These are phyloP conservation scores for Pichia nanzhaoensis DNA, from an alignment of 805 yeast genomes.

Conservation along the genomic window DNA sequence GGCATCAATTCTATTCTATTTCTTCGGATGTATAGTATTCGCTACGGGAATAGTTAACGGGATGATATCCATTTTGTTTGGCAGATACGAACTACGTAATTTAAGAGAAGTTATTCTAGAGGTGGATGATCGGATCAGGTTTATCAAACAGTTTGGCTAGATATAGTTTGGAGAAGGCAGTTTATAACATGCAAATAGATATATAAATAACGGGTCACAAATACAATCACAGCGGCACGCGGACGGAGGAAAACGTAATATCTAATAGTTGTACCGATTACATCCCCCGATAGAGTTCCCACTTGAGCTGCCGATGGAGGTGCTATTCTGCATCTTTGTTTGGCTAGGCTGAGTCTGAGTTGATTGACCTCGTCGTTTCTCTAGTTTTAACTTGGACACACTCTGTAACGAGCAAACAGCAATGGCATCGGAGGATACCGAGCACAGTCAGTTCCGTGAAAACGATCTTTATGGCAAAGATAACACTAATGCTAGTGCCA, in stretches of 20 bases:
- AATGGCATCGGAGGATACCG: background rate
- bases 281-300: too few species aligned
- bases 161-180: too few species aligned
- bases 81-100: slow-evolving; percentile 73
- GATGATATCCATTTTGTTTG: slow-evolving; percentile 70
- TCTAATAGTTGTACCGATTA: too few species aligned
- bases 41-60: slow-evolving; percentile 72
- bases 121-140: slow-evolving; percentile 34
- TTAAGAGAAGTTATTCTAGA: slow-evolving; percentile 69
- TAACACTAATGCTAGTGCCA: background rate
- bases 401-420: background rate
- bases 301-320: too few species aligned
- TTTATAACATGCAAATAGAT: background rate
- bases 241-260: too few species aligned
- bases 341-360: too few species aligned
- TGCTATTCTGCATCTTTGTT: too few species aligned
- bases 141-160: slow-evolving; percentile 2
- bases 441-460: background rate
- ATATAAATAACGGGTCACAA: too few species aligned
- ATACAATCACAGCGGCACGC: too few species aligned
- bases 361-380: too few species aligned
- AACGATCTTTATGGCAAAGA: background rate
- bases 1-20: slow-evolving; percentile 59
- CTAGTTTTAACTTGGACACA: too few species aligned
- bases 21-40: slow-evolving; percentile 48